Evolutionary conservation across 2,329 filamentous ascomycete genomes (phyloP), one percentile per base, ranked within the genome.

Genomic region (Curvularia sp.): DNA sequence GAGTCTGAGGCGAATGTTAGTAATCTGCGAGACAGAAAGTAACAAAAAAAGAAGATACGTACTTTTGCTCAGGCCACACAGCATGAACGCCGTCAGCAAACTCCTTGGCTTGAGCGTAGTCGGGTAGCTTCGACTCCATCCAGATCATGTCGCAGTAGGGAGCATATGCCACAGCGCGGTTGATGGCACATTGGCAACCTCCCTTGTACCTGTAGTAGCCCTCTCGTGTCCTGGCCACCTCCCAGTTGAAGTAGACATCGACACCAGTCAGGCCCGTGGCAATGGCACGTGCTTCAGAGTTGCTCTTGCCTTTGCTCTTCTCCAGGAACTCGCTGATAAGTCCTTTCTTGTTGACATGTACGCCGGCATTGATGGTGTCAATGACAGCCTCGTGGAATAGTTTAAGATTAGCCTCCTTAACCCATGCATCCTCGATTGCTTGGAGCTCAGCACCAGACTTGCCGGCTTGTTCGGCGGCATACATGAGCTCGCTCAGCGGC

Each of bases 91-190:
- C 94, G 43, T 91, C 85, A 31, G 95, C 93, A 70, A 99, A 99
- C 75, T 97, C 90, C 82, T 92, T 87, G 24, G 95, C 95, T 82
- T 98, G 95, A 49, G 85, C 84, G 78, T 84, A 98, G 77, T 98
- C 94, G 46, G 95, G 95, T 67, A 97, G 84, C 82, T 97, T 97
- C 82, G 90, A 94, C 86, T 99, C 95, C 95, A 99, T 99, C 95
- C 95, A 99, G 79, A 99, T 96, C 77, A 96, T 88, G 74, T 98
- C 94, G 63, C 90, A 90, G 81, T 96, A 97, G 2, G 95, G 94
- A 0, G 92, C 94, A 75, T 96, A 98, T 5, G 94, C 92, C 58
- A 96, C 82, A 33, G 93, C 94, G 48, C 94, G 88, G 84, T 95
- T 96, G 76, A 98, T 83, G 60, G 93, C 93, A 77, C 91, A 96